A percentile compares a stretch with the other conserved stretches of the same genome.
These are phyloP conservation scores for Penstemon newberryi DNA, from an alignment of 257 asterid genomes.

Conservation along the genomic window DNA sequence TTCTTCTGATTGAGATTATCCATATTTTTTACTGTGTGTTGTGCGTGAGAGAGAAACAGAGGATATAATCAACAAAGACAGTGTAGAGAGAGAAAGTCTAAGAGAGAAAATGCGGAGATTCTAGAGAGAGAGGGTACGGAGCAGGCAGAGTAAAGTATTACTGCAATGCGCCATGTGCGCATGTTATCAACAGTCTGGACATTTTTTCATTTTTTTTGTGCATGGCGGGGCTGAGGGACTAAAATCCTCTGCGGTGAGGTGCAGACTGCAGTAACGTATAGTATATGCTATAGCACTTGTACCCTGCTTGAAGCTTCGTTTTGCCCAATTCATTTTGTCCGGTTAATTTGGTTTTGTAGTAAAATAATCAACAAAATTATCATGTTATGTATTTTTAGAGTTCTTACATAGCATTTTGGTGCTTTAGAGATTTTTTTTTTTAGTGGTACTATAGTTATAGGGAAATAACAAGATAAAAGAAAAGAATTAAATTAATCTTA, in stretches of 20 bases:
- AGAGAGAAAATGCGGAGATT: constrained; percentile 25
- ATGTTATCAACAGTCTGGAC: constrained; percentile 38
- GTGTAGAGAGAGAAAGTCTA: constrained; percentile 15
- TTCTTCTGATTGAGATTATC: constrained; percentile 37
- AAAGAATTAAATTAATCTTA: too few species aligned
- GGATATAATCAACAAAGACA: constrained; percentile 19
- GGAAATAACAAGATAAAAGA: too few species aligned
- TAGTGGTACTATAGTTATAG: too few species aligned
- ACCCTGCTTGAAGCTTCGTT: not conserved
- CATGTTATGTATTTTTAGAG: too few species aligned
- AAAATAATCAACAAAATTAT: not conserved
- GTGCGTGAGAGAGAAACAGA: constrained; percentile 26
- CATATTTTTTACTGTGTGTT: constrained; percentile 25
- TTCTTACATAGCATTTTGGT: too few species aligned
- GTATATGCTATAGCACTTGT: not conserved
- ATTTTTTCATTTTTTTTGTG: constrained; percentile 28
- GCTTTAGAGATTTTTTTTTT: too few species aligned
- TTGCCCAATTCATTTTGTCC: not conserved
- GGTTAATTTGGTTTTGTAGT: not conserved
- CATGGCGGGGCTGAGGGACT: constrained; percentile 32
- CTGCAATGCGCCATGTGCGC: constrained; percentile 48
- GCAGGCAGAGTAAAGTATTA: constrained; percentile 25
- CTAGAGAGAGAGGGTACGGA: constrained; percentile 23
- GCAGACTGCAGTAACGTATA: not conserved
- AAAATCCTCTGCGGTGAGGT: constrained; percentile 29